Base-by-base conservation (phyloP, 768 basidiomycete genomes). In the Paxillus rubicundulus region DNA sequence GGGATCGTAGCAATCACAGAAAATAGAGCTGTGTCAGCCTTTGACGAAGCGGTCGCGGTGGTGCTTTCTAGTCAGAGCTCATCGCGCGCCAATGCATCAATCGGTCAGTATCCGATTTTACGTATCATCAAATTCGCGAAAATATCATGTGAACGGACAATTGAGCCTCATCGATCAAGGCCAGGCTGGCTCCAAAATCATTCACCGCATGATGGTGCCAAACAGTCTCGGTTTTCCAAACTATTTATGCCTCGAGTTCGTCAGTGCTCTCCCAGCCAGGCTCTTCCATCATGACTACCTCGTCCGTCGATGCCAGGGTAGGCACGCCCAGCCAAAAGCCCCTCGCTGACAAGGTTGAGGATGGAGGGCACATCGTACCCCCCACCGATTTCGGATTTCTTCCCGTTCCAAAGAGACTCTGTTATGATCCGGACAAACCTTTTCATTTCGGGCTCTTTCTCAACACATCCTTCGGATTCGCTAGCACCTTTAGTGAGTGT, bases 391-490 rank as follows among this genome's bases (percentile, higher is more conserved):
- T 87, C 60, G 78, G 80, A 13, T 71, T 88, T 53, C 55, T 89
- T 8, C 85, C 85, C 0, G 85, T 89, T 28, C 87, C 87, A 0
- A 71, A 67, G 55, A 65, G 72, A 34, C 68, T 85, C 5, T 79
- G 76, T 45, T 82, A 82, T 54, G 67, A 82, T 61, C 74, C 79
- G 12, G 56, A 73, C 5, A 75, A 69, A 16, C 79, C 81, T 1
- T 77, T 77, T 34, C 69, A 78, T 50, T 84, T 85, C 56, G 79
- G 80, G 4, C 45, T 80, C 9, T 32, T 77, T 40, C 62, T 84
- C 33, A 87, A 86, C 54, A 59, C 74, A 10, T 72, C 80, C 0
- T 88, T 89, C 61, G 87, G 84, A 16, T 73, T 83, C 54, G 81
- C 78, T 21, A 79, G 82, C 56, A 87, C 84, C 28, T 69, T 70